Evolutionary conservation across 768 basidiomycete species (phyloP).

Genomic region (Pulveroboletus sp.): DNA sequence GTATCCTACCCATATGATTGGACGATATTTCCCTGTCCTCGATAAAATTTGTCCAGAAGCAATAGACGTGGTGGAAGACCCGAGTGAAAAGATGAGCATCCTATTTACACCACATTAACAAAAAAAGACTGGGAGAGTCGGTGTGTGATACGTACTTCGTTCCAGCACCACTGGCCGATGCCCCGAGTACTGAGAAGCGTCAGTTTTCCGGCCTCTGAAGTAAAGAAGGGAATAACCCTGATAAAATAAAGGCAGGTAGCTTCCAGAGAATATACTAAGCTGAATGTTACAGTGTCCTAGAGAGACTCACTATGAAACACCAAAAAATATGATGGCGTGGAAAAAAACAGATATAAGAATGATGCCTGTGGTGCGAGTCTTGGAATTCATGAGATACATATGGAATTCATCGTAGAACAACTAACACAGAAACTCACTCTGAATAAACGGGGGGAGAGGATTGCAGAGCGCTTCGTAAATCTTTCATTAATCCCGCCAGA

Average conservation of each 20-base stretch:
- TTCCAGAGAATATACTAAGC: conserved; percentile 4
- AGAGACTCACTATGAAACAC: conserved; percentile 30
- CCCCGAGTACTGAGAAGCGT: conserved; percentile 51
- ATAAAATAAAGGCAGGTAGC: conserved; percentile 74
- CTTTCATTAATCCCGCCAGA: conserved; percentile 54
- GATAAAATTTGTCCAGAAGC: conserved; percentile 57
- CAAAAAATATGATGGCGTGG: conserved; percentile 65
- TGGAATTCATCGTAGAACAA: not conserved
- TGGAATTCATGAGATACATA: not conserved
- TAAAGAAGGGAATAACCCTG: conserved; percentile 36
- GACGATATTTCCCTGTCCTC: conserved; percentile 55
- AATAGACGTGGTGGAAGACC: conserved; percentile 51
- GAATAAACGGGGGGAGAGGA: conserved; percentile 74
- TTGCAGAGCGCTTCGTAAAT: conserved; percentile 63
- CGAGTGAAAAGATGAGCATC: conserved; percentile 75
- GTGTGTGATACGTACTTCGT: conserved; percentile 45
- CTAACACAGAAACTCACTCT: conserved; percentile 39
- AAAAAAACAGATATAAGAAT: conserved; percentile 57
- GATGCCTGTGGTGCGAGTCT: conserved; percentile 71
- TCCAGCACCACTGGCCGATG: conserved; percentile 69
- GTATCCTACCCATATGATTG: conserved; percentile 63
- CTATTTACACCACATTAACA: conserved; percentile 31
- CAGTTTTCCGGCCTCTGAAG: not conserved
- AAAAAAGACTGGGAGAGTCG: not conserved
- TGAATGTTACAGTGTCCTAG: not conserved